phyloP scores from a whole-genome alignment of 2,329 filamentous ascomycete genomes.

The Helotiales sp. region DNA sequence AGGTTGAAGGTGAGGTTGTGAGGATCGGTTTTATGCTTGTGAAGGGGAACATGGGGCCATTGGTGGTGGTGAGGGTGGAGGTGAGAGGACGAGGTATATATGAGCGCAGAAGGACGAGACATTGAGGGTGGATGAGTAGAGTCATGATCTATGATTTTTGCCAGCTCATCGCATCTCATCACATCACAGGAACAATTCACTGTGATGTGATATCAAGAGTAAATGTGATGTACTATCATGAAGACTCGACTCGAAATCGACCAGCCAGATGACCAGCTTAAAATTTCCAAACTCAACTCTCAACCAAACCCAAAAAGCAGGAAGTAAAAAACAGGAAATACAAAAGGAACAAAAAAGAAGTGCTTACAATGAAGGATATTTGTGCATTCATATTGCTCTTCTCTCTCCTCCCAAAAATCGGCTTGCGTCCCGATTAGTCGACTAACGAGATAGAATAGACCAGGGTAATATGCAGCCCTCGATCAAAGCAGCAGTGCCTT shows the following conservation, averaged over 20 bases:
- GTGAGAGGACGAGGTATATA: conserved; percentile 5
- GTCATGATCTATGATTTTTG: not conserved
- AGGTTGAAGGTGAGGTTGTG: conserved; percentile 25
- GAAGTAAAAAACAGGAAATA: not conserved
- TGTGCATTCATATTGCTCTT: conserved; percentile 57
- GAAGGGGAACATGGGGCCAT: conserved; percentile 19
- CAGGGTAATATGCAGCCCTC: conserved; percentile 39
- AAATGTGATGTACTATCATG: not conserved
- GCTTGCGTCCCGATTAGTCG: conserved; percentile 24
- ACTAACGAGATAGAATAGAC: conserved; percentile 13
- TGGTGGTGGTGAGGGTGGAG: not conserved
- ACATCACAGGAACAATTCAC: conserved; percentile 19
- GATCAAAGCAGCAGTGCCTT: conserved; percentile 38
- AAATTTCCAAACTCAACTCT: not conserved
- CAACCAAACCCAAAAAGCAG: not conserved
- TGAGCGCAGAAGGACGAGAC: conserved; percentile 14
- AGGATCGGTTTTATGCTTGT: conserved; percentile 32
- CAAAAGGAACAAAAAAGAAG: not conserved
- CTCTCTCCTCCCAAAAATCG: conserved; percentile 29
- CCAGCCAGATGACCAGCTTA: not conserved
- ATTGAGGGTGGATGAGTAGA: conserved; percentile 11
- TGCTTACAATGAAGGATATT: conserved; percentile 61
- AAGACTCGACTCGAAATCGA: not conserved
- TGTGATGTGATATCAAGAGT: not conserved
- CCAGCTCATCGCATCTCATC: not conserved